These are phyloP conservation scores for Boletus coccyginus DNA, from an alignment of 768 basidiomycete species.

Conservation along the genomic window DNA sequence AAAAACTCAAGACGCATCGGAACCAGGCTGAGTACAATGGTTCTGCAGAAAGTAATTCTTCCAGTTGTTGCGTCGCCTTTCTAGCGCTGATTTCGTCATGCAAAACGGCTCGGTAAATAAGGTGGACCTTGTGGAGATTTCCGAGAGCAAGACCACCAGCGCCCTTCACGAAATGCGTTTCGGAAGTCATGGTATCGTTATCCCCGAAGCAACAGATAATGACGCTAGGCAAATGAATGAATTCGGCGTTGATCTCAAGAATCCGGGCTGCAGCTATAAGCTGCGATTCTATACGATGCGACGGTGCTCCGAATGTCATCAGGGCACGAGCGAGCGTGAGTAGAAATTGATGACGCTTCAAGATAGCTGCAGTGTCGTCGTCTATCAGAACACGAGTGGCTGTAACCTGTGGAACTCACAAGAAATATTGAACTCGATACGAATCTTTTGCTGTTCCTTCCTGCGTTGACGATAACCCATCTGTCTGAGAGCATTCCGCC, in stretches of 20 bases:
- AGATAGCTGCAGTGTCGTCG: conserved; percentile 51
- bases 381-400: neutral
- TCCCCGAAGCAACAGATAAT: conserved; percentile 90
- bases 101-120: conserved; percentile 82
- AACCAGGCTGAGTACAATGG: conserved; percentile 62
- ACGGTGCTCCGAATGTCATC: conserved; percentile 91
- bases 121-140: conserved; percentile 78
- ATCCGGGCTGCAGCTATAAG: conserved; percentile 85
- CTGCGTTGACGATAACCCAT: conserved; percentile 69
- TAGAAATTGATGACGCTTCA: conserved; percentile 81
- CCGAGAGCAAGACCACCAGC: conserved; percentile 77
- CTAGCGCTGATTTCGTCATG: conserved; percentile 91
- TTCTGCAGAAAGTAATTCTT: conserved; percentile 57
- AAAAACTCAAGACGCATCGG: conserved; percentile 68
- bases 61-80: conserved; percentile 62
- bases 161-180: conserved; percentile 87
- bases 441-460: conserved; percentile 61
- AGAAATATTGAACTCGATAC: conserved; percentile 73
- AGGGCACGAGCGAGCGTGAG: conserved; percentile 82
- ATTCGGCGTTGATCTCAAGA: conserved; percentile 88
- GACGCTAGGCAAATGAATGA: conserved; percentile 78
- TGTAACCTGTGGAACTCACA: conserved; percentile 41
- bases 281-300: conserved; percentile 92
- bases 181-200: conserved; percentile 82
- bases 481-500: conserved; percentile 55